A percentile compares a stretch with the other conserved stretches of the same genome.
Evolutionary conservation across 148 eudicot genomes (phyloP).

Genomic region (Silene conica): DNA sequence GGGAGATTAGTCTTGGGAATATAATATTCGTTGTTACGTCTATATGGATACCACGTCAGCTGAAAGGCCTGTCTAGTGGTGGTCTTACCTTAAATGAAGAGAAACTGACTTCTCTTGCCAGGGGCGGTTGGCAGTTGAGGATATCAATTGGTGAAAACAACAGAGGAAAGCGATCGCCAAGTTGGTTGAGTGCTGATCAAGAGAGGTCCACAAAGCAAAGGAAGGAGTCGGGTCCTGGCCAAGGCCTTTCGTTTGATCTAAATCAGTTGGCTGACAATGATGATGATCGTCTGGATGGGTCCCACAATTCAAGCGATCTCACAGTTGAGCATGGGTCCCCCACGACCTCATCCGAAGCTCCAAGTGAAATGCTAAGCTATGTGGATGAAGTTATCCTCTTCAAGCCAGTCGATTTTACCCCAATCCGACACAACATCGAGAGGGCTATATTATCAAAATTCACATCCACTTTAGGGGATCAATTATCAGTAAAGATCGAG

Average conservation of each 20-base stretch:
- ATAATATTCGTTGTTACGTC: slow-evolving; percentile 66
- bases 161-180: slow-evolving; percentile 45
- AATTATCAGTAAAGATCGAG: slow-evolving; percentile 43
- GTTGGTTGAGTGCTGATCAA: slow-evolving; percentile 46
- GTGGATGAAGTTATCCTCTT: slow-evolving; percentile 63
- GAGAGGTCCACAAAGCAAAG: slow-evolving; percentile 48
- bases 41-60: slow-evolving; percentile 39
- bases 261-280: slow-evolving; percentile 52
- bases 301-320: slow-evolving; percentile 74
- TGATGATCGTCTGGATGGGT: slow-evolving; percentile 66
- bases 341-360: slow-evolving; percentile 40
- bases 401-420: slow-evolving; percentile 54
- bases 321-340: slow-evolving; percentile 55
- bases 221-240: slow-evolving; percentile 39
- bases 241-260: slow-evolving; percentile 57
- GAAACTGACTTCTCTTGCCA: slow-evolving; percentile 47
- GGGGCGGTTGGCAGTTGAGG: slow-evolving; percentile 70
- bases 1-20: slow-evolving; percentile 86
- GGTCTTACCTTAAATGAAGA: slow-evolving; percentile 44
- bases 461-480: slow-evolving; percentile 39
- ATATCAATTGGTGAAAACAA: slow-evolving; percentile 45
- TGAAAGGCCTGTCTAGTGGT: slow-evolving; percentile 18
- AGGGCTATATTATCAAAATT: slow-evolving; percentile 43
- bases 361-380: slow-evolving; percentile 42
- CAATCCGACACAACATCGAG: slow-evolving; percentile 44